A percentile compares a stretch with the other conserved stretches of the same genome.
These are phyloP conservation scores for Metschnikowia henanensis DNA, from an alignment of 805 yeast species.

Conservation along the genomic window DNA sequence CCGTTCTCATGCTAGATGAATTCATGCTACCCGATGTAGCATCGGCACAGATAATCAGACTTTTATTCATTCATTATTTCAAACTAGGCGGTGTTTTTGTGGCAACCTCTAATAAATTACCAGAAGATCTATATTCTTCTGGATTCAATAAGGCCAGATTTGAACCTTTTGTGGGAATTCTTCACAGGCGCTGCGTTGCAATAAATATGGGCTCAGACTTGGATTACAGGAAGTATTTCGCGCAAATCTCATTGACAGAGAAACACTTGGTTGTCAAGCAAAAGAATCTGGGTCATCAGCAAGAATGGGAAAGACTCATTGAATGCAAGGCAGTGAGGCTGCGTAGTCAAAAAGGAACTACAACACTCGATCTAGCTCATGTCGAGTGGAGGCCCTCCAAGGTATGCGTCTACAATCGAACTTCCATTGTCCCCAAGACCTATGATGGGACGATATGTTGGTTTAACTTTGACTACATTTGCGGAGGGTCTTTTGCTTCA, in stretches of 20 bases:
- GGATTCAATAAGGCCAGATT: slow-evolving; percentile 61
- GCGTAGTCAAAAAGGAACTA: neutral
- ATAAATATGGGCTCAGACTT: slow-evolving; percentile 58
- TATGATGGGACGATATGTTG: slow-evolving; percentile 40
- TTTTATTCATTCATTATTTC: slow-evolving; percentile 66
- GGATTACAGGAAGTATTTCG: slow-evolving; percentile 51
- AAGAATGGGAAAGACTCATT: slow-evolving; percentile 37
- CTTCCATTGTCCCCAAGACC: slow-evolving; percentile 46
- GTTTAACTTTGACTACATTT: slow-evolving; percentile 53
- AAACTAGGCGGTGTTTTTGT: slow-evolving; percentile 73
- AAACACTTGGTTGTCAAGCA: slow-evolving; percentile 35
- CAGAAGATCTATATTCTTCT: slow-evolving; percentile 69
- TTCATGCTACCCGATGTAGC: slow-evolving; percentile 79
- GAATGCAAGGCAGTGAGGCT: slow-evolving; percentile 17
- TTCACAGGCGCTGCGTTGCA: slow-evolving; percentile 58
- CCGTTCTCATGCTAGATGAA: slow-evolving; percentile 66
- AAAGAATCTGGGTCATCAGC: slow-evolving; percentile 23
- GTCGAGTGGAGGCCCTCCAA: slow-evolving; percentile 24
- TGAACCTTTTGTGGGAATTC: slow-evolving; percentile 52
- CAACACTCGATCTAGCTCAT: neutral
- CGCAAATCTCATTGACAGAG: slow-evolving; percentile 16
- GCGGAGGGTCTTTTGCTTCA: slow-evolving; percentile 58
- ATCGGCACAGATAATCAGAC: slow-evolving; percentile 65
- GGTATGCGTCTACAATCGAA: slow-evolving; percentile 58
- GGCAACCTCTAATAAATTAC: slow-evolving; percentile 71